Evolutionary conservation across 768 basidiomycete species (phyloP), one percentile per base, ranked within the genome.

Genomic region (Hortiboletus campestris): DNA sequence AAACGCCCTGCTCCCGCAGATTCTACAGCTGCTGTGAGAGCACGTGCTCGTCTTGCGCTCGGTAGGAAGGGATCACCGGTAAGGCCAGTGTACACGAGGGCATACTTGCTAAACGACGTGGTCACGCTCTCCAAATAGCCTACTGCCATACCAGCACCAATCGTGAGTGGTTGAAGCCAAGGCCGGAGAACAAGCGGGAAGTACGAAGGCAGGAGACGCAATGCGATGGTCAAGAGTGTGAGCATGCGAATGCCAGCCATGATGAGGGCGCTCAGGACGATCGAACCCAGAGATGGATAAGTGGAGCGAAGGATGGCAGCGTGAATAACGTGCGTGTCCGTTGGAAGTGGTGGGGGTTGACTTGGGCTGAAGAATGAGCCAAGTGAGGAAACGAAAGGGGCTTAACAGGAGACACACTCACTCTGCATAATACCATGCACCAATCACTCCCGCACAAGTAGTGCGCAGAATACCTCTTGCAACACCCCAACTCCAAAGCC

Each of bases 381-480:
- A 28, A 47, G 44, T 58, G 44, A 58, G 58, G 12, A 38, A 22
- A 46, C 49, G 7, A n/a, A 22, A 2, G 16, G 53, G 40, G 28
- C 14, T 46, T n/a, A 25, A 36, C 12, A 28, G 46, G 5, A 46
- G 29, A 7, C 10, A 28, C 12, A 51, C 83, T 65, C 62, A 86
- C 81, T 84, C 77, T 29, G 81, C 69, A 72, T 92, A 96, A 68
- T 96, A 97, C 94, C 94, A 98, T 43, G 88, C 85, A 2, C 93
- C 94, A 34, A 98, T 82, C 5, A 94, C 90, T 31, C 86, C 88
- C 0, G 92, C 86, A 53, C 85, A 83, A 3, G 85, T 82, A 51
- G 88, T 89, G 8, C 91, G 78, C 42, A 94, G 72, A 2, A 91
- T 67, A 2, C 94, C 94, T 39, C 93, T 79, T 19, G 89, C 84